Base-by-base conservation (phyloP, 148 eudicot genomes). In the Heliamphora exappendiculata region DNA sequence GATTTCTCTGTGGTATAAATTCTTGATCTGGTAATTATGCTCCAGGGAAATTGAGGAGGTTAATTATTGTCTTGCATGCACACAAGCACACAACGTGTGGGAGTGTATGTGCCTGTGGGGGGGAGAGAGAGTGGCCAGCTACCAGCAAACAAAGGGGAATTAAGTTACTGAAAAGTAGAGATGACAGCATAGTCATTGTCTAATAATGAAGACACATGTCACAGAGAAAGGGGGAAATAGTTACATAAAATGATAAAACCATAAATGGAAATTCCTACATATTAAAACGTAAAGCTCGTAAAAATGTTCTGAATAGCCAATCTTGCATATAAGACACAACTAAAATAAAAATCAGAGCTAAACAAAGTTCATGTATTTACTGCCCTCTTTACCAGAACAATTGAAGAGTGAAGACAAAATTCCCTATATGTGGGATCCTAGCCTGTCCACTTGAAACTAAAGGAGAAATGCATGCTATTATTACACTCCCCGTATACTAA, bases 371-470 rank as follows among this genome's bases (percentile, higher is more conserved):
- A 60, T 29, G 42, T 4, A 64, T 65, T 26, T 65, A 12, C 69
- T 19, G 41, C 24, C 10, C 31, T 54, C 75, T 36, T 54, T 72
- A 14, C 64, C 44, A n/a, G 12, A 54, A 72, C 47, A 53, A 29
- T 28, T 1, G 9, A 31, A 17, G 11, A 54, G 64, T 1, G 62
- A 71, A 71, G 60, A 51, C 19, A 51, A 50, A 6, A 36, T 64
- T 64, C 42, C 24, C 7, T 36, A 34, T 10, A 51, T 8, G 20
- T 24, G 24, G 73, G 14, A 54, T 36, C 31, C 8, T 34, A 17
- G 49, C n/a, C 64, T n/a, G 14, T 17, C 5, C 42, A n/a, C n/a
- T 72, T 72, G 65, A 73, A 72, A 67, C 67, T 28, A 54, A 39
- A 13, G 2, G 66, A 39, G 13, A 26, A 29, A 49, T 33, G 26